phyloP scores from a whole-genome alignment of 768 basidiomycete species.

The Kwoniella sp. region DNA sequence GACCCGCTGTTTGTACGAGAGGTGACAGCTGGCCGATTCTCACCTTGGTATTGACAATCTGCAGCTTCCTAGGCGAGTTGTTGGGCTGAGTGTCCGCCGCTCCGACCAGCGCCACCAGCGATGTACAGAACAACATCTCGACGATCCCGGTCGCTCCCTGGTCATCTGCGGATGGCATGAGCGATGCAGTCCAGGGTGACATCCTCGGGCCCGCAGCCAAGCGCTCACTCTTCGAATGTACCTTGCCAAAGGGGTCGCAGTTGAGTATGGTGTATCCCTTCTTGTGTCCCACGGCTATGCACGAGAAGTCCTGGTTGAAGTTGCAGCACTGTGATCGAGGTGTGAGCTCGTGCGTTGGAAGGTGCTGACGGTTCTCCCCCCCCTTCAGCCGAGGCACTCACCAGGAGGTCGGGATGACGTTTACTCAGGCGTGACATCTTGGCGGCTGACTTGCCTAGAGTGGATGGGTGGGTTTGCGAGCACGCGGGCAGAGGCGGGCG shows the following conservation, averaged over 20 bases:
- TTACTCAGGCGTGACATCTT: constrained; percentile 40
- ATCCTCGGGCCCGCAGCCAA: neutral
- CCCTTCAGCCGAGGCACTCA: constrained; percentile 26
- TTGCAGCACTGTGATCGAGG: constrained; percentile 53
- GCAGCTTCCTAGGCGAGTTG: constrained; percentile 84
- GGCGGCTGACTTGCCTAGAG: too few relatives aligned
- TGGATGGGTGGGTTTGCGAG: too few relatives aligned
- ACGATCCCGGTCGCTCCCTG: constrained; percentile 94
- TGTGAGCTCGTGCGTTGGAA: neutral
- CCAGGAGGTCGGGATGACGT: constrained; percentile 49
- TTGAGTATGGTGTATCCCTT: constrained; percentile 97
- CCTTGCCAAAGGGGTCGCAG: constrained; percentile 93
- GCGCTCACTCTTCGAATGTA: constrained; percentile 85
- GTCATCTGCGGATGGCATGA: constrained; percentile 51
- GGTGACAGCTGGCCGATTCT: too few relatives aligned
- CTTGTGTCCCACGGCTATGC: constrained; percentile 88
- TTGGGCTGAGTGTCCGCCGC: constrained; percentile 80
- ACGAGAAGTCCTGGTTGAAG: constrained; percentile 99
- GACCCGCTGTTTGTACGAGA: neutral
- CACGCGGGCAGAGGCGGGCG: too few relatives aligned
- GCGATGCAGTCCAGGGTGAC: neutral
- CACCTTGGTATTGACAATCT: constrained; percentile 98
- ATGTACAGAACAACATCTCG: constrained; percentile 99
- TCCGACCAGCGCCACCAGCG: constrained; percentile 91
- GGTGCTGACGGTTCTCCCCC: too few relatives aligned